phyloP scores from a whole-genome alignment of 1,139 yeast species.

The Taphrina wiesneri region DNA sequence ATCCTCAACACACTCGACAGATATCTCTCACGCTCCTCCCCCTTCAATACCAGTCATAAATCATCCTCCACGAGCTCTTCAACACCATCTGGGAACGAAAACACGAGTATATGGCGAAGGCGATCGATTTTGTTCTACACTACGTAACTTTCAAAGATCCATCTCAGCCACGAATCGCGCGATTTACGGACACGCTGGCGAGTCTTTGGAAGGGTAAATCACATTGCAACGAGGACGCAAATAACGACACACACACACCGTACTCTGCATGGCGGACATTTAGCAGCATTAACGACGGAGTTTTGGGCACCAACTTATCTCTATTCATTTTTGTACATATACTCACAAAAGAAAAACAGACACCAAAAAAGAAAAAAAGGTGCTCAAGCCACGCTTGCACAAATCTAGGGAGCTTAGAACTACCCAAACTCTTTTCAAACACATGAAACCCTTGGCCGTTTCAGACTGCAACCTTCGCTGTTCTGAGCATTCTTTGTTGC shows the following conservation, averaged over 20 bases:
- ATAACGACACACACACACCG: neutral
- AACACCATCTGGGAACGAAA: constrained; percentile 1
- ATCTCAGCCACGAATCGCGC: neutral
- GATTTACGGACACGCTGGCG: neutral
- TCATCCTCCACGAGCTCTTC: neutral
- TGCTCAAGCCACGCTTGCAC: neutral
- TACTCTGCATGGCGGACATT: neutral
- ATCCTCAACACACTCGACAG: constrained; percentile 13
- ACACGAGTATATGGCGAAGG: constrained; percentile 29
- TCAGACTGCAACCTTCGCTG: neutral
- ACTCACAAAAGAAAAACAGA: neutral
- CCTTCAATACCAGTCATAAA: neutral
- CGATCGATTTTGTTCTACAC: constrained; percentile 26
- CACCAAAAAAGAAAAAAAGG: neutral
- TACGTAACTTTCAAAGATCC: neutral
- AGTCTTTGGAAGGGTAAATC: no score
- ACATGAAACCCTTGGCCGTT: neutral
- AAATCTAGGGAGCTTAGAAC: neutral
- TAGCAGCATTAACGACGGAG: neutral
- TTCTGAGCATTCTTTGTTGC: neutral
- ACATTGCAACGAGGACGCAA: neutral
- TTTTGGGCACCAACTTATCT: neutral
- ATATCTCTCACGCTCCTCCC: constrained; percentile 9
- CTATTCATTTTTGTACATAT: constrained; percentile 8
- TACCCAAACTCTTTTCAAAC: neutral